Evolutionary conservation across 768 basidiomycete species (phyloP).

Genomic region (Royoungia palumana): DNA sequence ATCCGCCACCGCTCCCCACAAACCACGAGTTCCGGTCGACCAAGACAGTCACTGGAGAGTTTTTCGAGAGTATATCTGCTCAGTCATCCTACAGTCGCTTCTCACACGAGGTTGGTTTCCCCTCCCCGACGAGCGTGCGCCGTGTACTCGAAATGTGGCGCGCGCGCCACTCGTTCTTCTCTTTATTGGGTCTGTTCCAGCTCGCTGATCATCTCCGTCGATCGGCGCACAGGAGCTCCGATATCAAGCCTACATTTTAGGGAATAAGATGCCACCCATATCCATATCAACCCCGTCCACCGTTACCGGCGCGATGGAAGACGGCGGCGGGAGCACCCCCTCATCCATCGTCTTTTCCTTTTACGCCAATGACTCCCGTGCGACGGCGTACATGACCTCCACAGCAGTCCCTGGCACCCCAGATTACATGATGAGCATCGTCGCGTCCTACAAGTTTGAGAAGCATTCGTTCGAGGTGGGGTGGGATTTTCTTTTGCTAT

Average conservation of each 20-base stretch:
- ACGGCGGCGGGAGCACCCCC: neutral
- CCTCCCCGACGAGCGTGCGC: neutral
- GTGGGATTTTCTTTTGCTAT: no score
- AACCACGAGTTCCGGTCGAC: constrained; percentile 28
- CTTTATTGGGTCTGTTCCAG: neutral
- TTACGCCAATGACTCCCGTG: constrained; percentile 23
- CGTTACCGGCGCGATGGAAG: neutral
- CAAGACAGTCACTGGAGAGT: constrained; percentile 20
- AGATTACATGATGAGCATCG: constrained; percentile 39
- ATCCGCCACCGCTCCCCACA: constrained; percentile 14
- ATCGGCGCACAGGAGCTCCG: constrained; percentile 42
- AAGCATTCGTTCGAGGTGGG: constrained; percentile 51
- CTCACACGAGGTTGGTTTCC: constrained; percentile 43
- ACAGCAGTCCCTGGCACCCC: constrained; percentile 7
- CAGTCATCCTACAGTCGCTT: constrained; percentile 36
- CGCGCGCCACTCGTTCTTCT: neutral
- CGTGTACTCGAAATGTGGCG: no score
- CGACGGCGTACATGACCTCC: constrained; percentile 21
- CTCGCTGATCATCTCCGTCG: constrained; percentile 15
- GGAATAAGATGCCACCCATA: constrained; percentile 28
- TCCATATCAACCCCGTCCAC: neutral
- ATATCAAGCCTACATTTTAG: constrained; percentile 38
- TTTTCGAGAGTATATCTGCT: constrained; percentile 38
- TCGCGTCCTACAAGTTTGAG: constrained; percentile 34
- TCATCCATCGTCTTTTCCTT: constrained; percentile 10